Evolutionary conservation across 2,329 filamentous ascomycete species (phyloP).

Genomic region (Nothophaeocryptopus gaeumannii): DNA sequence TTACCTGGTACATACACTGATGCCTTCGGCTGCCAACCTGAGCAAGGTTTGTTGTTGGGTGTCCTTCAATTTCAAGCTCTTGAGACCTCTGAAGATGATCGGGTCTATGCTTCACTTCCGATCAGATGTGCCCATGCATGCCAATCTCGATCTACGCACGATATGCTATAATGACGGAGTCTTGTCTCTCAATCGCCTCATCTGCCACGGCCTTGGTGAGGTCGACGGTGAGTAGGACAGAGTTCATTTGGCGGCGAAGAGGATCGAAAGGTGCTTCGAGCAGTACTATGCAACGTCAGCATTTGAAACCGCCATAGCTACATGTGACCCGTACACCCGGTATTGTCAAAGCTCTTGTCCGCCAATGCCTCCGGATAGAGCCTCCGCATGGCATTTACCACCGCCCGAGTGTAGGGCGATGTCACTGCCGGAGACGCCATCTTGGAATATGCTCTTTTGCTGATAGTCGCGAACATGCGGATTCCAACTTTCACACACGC

Average conservation of each 20-base stretch:
- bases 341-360: slow-evolving; percentile 92
- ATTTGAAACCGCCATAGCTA: not conserved
- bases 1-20: slow-evolving; percentile 52
- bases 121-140: slow-evolving; percentile 24
- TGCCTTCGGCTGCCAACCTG: slow-evolving; percentile 75
- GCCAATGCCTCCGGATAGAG: slow-evolving; percentile 89
- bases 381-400: slow-evolving; percentile 74
- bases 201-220: slow-evolving; percentile 84
- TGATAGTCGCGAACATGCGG: slow-evolving; percentile 14
- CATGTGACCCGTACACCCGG: slow-evolving; percentile 56
- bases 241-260: slow-evolving; percentile 58
- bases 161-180: slow-evolving; percentile 82
- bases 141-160: slow-evolving; percentile 62
- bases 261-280: slow-evolving; percentile 66
- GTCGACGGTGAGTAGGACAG: slow-evolving; percentile 81
- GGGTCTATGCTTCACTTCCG: slow-evolving; percentile 62
- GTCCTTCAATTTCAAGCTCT: slow-evolving; percentile 79
- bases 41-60: slow-evolving; percentile 84
- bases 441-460: slow-evolving; percentile 25
- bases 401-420: slow-evolving; percentile 63
- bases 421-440: slow-evolving; percentile 42
- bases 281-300: slow-evolving; percentile 50
- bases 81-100: slow-evolving; percentile 92
- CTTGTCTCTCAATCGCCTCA: slow-evolving; percentile 76
- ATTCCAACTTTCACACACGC: not conserved